These are phyloP conservation scores for Coniochaeta hoffmannii DNA, from an alignment of 2,329 filamentous ascomycete genomes.

Conservation along the genomic window DNA sequence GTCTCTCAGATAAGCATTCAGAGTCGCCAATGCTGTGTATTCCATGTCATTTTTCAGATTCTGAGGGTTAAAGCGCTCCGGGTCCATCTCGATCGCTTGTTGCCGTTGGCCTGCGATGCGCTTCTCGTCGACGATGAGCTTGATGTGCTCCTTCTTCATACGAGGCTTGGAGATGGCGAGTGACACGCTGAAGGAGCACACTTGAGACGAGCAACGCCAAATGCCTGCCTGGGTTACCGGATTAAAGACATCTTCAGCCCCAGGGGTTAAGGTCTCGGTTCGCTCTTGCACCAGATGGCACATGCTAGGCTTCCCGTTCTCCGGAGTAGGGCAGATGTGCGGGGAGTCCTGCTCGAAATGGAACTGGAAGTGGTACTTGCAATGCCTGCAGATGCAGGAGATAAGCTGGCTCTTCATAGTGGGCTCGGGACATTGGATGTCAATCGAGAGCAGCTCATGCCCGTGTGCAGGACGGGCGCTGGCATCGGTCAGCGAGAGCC, in stretches of 20 bases:
- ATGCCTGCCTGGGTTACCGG: slow-evolving; percentile 27
- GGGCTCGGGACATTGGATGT: background rate
- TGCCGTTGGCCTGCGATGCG: slow-evolving; percentile 33
- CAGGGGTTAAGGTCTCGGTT: background rate
- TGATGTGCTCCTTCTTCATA: slow-evolving; percentile 33
- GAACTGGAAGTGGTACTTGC: slow-evolving; percentile 25
- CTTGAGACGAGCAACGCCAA: slow-evolving; percentile 32
- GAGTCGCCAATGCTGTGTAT: slow-evolving; percentile 32
- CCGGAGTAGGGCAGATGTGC: background rate
- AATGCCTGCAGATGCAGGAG: slow-evolving; percentile 23
- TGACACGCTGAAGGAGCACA: slow-evolving; percentile 33
- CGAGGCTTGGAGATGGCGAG: slow-evolving; percentile 44
- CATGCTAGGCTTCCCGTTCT: slow-evolving; percentile 4
- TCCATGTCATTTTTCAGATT: slow-evolving; percentile 32
- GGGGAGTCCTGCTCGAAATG: slow-evolving; percentile 9
- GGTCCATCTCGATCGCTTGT: slow-evolving; percentile 34
- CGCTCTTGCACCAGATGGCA: slow-evolving; percentile 18
- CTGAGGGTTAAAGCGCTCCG: slow-evolving; percentile 32
- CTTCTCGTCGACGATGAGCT: slow-evolving; percentile 35
- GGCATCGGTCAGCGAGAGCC: background rate
- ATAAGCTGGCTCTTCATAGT: slow-evolving; percentile 3
- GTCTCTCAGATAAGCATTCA: slow-evolving; percentile 46
- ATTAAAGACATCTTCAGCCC: slow-evolving; percentile 26
- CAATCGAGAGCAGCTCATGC: background rate
- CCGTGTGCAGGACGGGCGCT: background rate